A percentile compares a stretch with the other conserved stretches of the same genome.
Evolutionary conservation across 192 early-diverging fungal genomes (phyloP).

Genomic region (Mycoemilia scoparia): DNA sequence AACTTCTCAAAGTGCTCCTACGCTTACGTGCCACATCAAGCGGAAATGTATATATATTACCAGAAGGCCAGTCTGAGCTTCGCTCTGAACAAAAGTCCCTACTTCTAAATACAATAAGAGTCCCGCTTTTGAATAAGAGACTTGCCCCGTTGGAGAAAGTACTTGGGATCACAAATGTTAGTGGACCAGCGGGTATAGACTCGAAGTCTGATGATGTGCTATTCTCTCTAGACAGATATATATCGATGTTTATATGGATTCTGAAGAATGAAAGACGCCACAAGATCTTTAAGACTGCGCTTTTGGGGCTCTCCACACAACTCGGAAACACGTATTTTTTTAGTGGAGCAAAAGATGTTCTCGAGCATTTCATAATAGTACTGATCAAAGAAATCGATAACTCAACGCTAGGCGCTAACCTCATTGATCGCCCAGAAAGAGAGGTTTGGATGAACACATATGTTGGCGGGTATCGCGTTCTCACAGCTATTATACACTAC

Average conservation of each 20-base stretch:
- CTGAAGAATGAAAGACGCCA: slow-evolving; percentile 49
- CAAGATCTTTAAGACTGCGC: slow-evolving; percentile 49
- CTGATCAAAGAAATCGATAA: slow-evolving; percentile 43
- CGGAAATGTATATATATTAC: too few relatives aligned
- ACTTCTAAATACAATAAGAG: slow-evolving; percentile 4
- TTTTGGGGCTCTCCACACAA: slow-evolving; percentile 46
- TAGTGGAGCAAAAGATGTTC: slow-evolving; percentile 31
- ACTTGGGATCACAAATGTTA: background rate
- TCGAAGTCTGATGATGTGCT: slow-evolving; percentile 1
- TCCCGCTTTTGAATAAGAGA: slow-evolving; percentile 4
- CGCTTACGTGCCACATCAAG: too few relatives aligned
- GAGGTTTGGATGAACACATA: slow-evolving; percentile 9
- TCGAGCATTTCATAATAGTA: slow-evolving; percentile 36
- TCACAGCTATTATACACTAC: slow-evolving; percentile 19
- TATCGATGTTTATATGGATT: slow-evolving; percentile 34
- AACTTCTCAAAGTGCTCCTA: too few relatives aligned
- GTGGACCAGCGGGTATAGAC: background rate
- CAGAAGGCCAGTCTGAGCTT: too few relatives aligned
- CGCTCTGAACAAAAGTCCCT: too few relatives aligned
- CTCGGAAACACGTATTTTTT: slow-evolving; percentile 60
- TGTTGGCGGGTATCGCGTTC: slow-evolving; percentile 10
- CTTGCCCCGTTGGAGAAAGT: background rate
- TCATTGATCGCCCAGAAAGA: slow-evolving; percentile 4
- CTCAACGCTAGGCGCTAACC: slow-evolving; percentile 9
- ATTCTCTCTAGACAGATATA: slow-evolving; percentile 37